Base-by-base conservation (phyloP, 202 grass and related monocot species). In the Digitaria exilis region DNA sequence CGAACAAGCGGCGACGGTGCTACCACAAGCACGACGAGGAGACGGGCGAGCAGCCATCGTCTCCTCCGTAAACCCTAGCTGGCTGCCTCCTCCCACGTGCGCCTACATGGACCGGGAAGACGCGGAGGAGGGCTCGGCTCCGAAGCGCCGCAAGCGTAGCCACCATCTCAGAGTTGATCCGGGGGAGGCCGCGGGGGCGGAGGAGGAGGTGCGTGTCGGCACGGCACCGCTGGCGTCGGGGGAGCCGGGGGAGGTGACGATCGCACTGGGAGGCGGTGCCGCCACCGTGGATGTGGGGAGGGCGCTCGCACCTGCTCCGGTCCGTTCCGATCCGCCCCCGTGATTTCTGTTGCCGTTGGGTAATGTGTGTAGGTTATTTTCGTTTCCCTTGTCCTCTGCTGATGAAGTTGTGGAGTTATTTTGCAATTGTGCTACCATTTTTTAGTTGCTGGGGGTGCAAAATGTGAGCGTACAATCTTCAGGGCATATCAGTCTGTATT, bases 241-340 rank as follows among this genome's bases (percentile, higher is more conserved):
- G 24, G 22, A 56, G 54, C n/a, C n/a, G n/a, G n/a, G n/a, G n/a
- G n/a, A n/a, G 54, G 54, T 0, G 54, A n/a, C 54, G n/a, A 24
- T 56, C 54, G 54, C 15, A 17, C 14, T 16, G 25, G 67, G 17
- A 5, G 17, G 11, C 25, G 68, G 44, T 44, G 25, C 25, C 3
- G 43, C 43, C 44, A 17, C 25, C 24, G 43, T 17, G 43, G 68
- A 19, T 10, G 43, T 25, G 68, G 43, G 43, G 25, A 71, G 44
- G 24, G 42, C 43, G 8, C 68, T 29, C 68, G 25, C 44, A 19
- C 43, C 25, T 30, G 24, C 24, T 71, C 68, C 68, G 68, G 68
- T 71, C 68, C 18, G 68, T 71, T 71, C 43, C 43, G 43, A 71
- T 71, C 56, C 56, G 56, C 24, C 68, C 67, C 25, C 68, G 43